phyloP scores from a whole-genome alignment of 108 stramenopile species.

The Fragilariopsis cylindrus region DNA sequence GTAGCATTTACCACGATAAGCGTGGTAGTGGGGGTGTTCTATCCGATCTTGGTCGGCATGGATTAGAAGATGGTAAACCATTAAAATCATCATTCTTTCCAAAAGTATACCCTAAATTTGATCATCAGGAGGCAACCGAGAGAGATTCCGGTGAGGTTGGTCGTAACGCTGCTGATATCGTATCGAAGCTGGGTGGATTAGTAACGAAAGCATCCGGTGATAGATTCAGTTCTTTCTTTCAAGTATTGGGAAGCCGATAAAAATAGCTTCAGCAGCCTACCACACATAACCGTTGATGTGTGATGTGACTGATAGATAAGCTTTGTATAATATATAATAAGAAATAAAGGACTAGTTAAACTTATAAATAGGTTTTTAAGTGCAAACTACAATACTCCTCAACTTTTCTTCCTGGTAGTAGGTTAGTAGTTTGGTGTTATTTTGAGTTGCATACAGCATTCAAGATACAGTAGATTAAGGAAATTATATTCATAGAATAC shows the following conservation, averaged over 20 bases:
- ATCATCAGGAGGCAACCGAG: conserved; percentile 54
- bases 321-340: not conserved
- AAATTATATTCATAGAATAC: too few species aligned
- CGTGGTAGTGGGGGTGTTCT: conserved; percentile 84
- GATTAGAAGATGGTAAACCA: conserved; percentile 64
- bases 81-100: conserved; percentile 84
- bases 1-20: conserved; percentile 79
- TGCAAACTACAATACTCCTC: too few species aligned
- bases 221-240: conserved; percentile 81
- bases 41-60: conserved; percentile 85
- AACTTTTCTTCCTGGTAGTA: too few species aligned
- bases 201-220: conserved; percentile 83
- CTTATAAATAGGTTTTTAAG: too few species aligned
- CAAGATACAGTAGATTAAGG: too few species aligned
- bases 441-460: too few species aligned
- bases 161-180: conserved; percentile 73
- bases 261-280: too few species aligned
- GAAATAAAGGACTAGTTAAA: not conserved
- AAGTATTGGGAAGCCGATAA: conserved; percentile 74
- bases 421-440: too few species aligned
- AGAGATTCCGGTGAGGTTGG: conserved; percentile 80
- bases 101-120: conserved; percentile 75
- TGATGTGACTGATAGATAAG: conserved; percentile 1
- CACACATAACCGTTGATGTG: not conserved
- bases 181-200: conserved; percentile 79